These are phyloP conservation scores for Ophiostoma sp. DNA, from an alignment of 2,329 filamentous ascomycete species.

Conservation along the genomic window DNA sequence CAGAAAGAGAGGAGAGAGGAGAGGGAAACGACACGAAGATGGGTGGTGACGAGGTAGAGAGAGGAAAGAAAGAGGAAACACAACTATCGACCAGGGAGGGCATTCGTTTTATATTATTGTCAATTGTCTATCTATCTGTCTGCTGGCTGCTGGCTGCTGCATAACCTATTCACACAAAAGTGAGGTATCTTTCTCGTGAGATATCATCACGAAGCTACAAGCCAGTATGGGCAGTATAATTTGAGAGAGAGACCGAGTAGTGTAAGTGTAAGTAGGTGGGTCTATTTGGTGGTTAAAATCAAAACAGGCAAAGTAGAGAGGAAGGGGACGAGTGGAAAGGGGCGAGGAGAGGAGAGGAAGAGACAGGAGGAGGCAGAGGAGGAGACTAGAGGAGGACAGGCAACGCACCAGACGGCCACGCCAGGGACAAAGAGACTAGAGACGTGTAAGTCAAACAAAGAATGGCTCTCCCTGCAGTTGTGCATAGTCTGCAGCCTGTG, in stretches of 20 bases:
- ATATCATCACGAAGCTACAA: conserved; percentile 17
- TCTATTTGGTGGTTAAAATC: neutral
- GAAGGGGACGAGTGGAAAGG: neutral
- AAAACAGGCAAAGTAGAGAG: neutral
- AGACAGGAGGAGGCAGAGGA: too few species aligned
- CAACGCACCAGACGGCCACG: neutral
- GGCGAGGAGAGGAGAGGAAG: too few species aligned
- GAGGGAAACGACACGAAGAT: neutral
- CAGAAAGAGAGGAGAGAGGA: neutral
- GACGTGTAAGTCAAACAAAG: conserved; percentile 9
- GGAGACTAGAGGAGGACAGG: neutral
- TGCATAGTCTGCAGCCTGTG: too few species aligned
- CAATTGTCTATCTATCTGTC: neutral
- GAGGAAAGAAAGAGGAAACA: conserved; percentile 16
- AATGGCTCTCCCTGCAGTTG: neutral
- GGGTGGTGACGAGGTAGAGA: neutral
- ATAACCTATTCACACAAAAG: neutral
- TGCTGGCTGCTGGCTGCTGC: too few species aligned
- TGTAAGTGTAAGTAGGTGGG: conserved; percentile 5
- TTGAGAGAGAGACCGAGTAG: neutral
- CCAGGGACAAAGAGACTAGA: conserved; percentile 3
- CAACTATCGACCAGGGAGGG: neutral
- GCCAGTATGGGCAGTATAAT: neutral
- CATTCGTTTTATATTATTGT: conserved; percentile 1
- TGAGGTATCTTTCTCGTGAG: conserved; percentile 15